These are phyloP conservation scores for Chytriomyces confervae DNA, from an alignment of 192 early-diverging fungal species.

Conservation along the genomic window DNA sequence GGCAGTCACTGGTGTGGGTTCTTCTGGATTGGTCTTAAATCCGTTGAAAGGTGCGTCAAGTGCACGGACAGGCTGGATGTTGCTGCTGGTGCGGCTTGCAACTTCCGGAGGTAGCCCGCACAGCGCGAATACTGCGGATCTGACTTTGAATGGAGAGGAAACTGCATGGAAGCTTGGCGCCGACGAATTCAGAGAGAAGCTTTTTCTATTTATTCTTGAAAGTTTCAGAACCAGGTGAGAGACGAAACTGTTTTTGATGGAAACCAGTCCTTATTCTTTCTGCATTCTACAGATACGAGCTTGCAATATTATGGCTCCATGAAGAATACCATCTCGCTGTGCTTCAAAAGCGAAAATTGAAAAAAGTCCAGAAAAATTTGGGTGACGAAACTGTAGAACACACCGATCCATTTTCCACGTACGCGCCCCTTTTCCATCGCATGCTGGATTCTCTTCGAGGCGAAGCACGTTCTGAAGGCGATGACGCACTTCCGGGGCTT, in stretches of 20 bases:
- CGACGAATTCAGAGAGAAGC: constrained; percentile 40
- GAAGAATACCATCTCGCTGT: constrained; percentile 64
- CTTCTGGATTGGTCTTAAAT: background rate
- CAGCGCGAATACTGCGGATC: background rate
- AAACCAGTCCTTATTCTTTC: constrained; percentile 25
- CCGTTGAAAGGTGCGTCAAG: constrained; percentile 36
- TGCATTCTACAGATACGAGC: constrained; percentile 55
- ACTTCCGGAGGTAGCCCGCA: background rate
- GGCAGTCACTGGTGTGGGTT: background rate
- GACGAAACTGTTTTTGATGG: constrained; percentile 10
- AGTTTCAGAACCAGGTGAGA: constrained; percentile 65
- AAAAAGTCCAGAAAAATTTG: background rate
- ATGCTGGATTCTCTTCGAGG: constrained; percentile 39
- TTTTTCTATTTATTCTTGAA: constrained; percentile 64
- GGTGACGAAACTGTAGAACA: background rate
- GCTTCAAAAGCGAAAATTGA: constrained; percentile 5
- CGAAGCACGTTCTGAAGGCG: constrained; percentile 28
- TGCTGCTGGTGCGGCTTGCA: constrained; percentile 44
- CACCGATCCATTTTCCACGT: constrained; percentile 11
- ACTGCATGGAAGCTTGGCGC: constrained; percentile 8
- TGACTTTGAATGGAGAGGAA: constrained; percentile 1
- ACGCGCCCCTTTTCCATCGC: constrained; percentile 37
- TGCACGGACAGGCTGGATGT: constrained; percentile 54
- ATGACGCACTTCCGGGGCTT: constrained; percentile 51
- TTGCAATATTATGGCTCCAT: constrained; percentile 77